Evolutionary conservation across 2,329 filamentous ascomycete species (phyloP).

Genomic region (Fusarium equiseti): DNA sequence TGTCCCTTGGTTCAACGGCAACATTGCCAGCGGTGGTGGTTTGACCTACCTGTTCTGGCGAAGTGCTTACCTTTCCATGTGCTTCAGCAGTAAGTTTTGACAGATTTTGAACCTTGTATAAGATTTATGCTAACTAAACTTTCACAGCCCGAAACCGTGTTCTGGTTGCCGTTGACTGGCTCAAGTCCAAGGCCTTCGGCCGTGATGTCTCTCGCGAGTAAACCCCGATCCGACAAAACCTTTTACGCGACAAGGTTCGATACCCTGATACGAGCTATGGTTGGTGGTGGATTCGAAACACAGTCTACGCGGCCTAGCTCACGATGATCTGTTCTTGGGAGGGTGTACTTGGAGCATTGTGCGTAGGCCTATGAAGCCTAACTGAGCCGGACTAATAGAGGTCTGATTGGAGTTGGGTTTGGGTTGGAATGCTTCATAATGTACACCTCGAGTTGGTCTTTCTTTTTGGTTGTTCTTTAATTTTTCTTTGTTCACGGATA

Average conservation of each 20-base stretch:
- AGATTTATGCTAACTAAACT: conserved; percentile 34
- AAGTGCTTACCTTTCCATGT: conserved; percentile 98
- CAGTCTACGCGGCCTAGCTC: conserved; percentile 31
- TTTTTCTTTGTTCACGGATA: conserved; percentile 44
- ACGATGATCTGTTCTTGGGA: conserved; percentile 45
- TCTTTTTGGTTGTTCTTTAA: conserved; percentile 35
- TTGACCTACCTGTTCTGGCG: conserved; percentile 99
- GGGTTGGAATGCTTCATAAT: conserved; percentile 43
- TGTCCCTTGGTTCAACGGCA: conserved; percentile 96
- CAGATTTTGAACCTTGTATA: neutral
- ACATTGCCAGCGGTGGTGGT: conserved; percentile 91
- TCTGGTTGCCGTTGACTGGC: conserved; percentile 92
- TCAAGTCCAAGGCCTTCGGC: conserved; percentile 96
- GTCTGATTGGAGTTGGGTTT: conserved; percentile 47
- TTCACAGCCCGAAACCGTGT: conserved; percentile 87
- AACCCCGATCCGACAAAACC: conserved; percentile 38
- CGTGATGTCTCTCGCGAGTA: conserved; percentile 92
- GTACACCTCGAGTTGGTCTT: conserved; percentile 39
- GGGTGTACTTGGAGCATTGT: conserved; percentile 49
- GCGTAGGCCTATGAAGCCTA: conserved; percentile 43
- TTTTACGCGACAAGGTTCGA: conserved; percentile 43
- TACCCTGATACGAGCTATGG: conserved; percentile 43
- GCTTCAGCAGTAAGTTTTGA: conserved; percentile 91
- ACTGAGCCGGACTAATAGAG: conserved; percentile 49
- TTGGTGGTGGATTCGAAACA: conserved; percentile 15